phyloP scores from a whole-genome alignment of 371 early-diverging fungal species.

The Mortierella polycephala region DNA sequence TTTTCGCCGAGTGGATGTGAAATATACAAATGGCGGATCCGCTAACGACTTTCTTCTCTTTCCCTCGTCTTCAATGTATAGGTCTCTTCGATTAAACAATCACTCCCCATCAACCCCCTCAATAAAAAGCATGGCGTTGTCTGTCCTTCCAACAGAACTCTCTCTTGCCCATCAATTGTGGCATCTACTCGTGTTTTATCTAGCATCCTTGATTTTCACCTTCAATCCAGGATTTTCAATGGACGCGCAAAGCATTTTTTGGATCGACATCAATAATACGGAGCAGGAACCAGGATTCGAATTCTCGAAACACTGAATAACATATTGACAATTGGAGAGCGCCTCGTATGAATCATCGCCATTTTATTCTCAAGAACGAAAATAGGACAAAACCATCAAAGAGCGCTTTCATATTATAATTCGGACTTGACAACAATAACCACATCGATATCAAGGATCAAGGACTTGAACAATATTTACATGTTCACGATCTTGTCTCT shows the following conservation, averaged over 20 bases:
- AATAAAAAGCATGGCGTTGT: slow-evolving; percentile 42
- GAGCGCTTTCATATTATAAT: no score
- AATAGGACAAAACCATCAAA: no score
- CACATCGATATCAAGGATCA: neutral
- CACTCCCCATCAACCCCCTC: slow-evolving; percentile 28
- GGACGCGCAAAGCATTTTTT: no score
- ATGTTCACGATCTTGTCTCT: slow-evolving; percentile 63
- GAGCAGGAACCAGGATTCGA: no score
- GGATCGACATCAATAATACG: no score
- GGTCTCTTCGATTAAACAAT: slow-evolving; percentile 87
- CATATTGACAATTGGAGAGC: no score
- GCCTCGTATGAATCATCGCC: no score
- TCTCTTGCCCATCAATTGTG: neutral
- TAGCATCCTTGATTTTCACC: no score
- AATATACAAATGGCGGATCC: neutral
- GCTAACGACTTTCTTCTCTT: slow-evolving; percentile 8
- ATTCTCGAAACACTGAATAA: no score
- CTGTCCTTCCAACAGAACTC: slow-evolving; percentile 15
- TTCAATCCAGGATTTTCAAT: no score
- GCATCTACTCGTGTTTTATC: neutral
- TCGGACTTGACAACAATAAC: no score
- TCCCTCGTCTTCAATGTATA: slow-evolving; percentile 14
- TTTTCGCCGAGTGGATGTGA: neutral
- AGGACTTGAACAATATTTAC: slow-evolving; percentile 13
- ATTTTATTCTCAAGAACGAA: no score